Conservation (phyloP, 352 stramenopile species). For the Blastocystis sp. region DNA sequence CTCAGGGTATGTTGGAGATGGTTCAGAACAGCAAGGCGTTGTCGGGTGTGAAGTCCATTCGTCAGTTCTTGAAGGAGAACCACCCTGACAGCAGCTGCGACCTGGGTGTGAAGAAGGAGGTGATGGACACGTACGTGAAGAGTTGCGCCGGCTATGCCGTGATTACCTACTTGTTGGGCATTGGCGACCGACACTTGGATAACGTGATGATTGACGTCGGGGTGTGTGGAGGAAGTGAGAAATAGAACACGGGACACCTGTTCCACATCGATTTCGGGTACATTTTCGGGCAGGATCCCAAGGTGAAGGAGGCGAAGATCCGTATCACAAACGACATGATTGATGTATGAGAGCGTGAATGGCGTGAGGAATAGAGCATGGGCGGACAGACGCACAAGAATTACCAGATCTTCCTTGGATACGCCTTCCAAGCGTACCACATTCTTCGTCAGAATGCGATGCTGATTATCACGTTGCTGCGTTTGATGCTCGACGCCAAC, state of each 20-base stretch:
- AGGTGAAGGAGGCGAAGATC: constrained; percentile 96
- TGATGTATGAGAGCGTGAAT: constrained; percentile 19
- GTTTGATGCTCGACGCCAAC: constrained; percentile 96
- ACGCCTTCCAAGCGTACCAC: constrained; percentile 88
- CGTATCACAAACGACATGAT: constrained; percentile 89
- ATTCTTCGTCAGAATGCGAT: constrained; percentile 94
- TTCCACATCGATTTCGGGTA: constrained; percentile 99
- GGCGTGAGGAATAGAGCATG: constrained; percentile 80
- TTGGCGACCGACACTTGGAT: constrained; percentile 98
- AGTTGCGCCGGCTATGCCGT: constrained; percentile 98
- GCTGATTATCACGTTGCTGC: constrained; percentile 96
- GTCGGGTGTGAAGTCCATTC: constrained; percentile 65
- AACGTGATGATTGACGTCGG: constrained; percentile 94
- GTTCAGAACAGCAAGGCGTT: constrained; percentile 57
- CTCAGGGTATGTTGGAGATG: constrained; percentile 68
- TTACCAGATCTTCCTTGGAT: constrained; percentile 89
- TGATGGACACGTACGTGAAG: constrained; percentile 93
- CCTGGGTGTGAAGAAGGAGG: constrained; percentile 87
- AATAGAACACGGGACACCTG: constrained; percentile 87
- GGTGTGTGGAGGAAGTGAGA: constrained; percentile 71
- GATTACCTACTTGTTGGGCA: constrained; percentile 97
- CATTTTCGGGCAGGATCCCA: constrained; percentile 97
- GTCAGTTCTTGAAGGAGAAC: constrained; percentile 50
- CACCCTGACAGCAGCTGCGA: constrained; percentile 74
- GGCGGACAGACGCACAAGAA: constrained; percentile 87